These are phyloP conservation scores for Heimioporus sp. DNA, from an alignment of 768 basidiomycete genomes.

Conservation along the genomic window DNA sequence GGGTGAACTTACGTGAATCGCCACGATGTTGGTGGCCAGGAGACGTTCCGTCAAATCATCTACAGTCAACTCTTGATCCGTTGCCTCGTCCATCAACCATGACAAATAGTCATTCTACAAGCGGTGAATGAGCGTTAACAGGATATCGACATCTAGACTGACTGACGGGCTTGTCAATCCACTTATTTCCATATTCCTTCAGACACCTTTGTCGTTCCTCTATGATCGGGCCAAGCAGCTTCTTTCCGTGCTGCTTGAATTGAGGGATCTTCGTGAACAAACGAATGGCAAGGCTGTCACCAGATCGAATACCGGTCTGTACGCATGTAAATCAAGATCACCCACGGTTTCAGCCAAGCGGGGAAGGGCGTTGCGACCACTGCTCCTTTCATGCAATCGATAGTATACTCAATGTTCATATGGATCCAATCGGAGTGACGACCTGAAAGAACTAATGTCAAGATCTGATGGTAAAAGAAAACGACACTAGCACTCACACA, in stretches of 20 bases:
- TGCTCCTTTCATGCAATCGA: conserved; percentile 23
- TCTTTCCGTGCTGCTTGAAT: conserved; percentile 4
- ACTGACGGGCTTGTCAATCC: conserved; percentile 24
- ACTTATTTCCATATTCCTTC: conserved; percentile 23
- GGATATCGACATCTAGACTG: too few relatives aligned
- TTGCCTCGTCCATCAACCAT: conserved; percentile 31
- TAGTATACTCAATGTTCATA: too few relatives aligned
- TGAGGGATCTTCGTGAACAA: conserved; percentile 7
- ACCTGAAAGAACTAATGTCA: conserved; percentile 26
- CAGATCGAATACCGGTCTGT: too few relatives aligned
- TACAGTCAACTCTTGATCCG: conserved; percentile 12
- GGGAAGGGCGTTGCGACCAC: conserved; percentile 28
- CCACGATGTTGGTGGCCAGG: conserved; percentile 14
- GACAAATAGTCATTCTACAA: too few relatives aligned
- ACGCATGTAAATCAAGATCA: too few relatives aligned
- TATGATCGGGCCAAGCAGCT: conserved; percentile 28
- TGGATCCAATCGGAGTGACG: conserved; percentile 34
- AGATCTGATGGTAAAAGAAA: not conserved
- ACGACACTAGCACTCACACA: conserved; percentile 30
- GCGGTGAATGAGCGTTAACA: conserved; percentile 13
- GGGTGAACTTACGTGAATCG: conserved; percentile 19
- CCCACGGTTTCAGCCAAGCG: conserved; percentile 29
- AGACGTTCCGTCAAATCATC: conserved; percentile 21
- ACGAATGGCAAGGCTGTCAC: too few relatives aligned
- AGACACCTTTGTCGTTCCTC: conserved; percentile 25